Evolutionary conservation across 257 asterid genomes (phyloP), one percentile per base, ranked within the genome.

Genomic region (Mitragyna speciosa): DNA sequence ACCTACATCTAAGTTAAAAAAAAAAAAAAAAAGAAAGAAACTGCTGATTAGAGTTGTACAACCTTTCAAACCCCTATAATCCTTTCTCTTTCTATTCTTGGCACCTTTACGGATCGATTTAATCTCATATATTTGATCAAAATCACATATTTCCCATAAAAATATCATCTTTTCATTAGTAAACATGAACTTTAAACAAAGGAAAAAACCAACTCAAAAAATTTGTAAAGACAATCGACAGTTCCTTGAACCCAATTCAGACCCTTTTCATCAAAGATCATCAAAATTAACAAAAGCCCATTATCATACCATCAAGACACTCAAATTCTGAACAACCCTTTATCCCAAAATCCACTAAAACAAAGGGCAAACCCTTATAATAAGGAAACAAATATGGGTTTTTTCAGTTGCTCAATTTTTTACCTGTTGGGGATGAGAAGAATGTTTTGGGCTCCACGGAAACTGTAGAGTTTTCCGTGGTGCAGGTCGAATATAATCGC

Each of bases 381-480:
- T 7, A 20, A 15, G 64, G 22, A 26, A 30, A 31, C 10, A 48
- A 76, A 70, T 6, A 43, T 11, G 61, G 72, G 70, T 17, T 15
- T 20, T n/a, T 28, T n/a, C n/a, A 28, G 24, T 71, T 33, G 12
- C 26, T 10, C 9, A 16, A 45, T 43, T 75, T n/a, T 30, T 54
- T 31, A 92, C 97, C 97, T 94, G 98, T 39, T 89, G 87, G 82
- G 97, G 95, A 31, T 79, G 84, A 47, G 94, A 81, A 43, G 92
- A 82, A 70, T 88, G 80, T 66, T 85, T 83, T 41, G 81, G 81
- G 71, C 66, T 31, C 94, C 88, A 82, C 4, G 94, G 91, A 56
- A 91, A 88, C 70, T 81, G 86, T 28, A 94, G 87, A 28, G 83
- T 79, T 78, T 87, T 83, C 66, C 97, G 93, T 39, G 97, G 94